Conservation (phyloP, 2,329 filamentous ascomycete genomes). For the Cladosporium phlei region DNA sequence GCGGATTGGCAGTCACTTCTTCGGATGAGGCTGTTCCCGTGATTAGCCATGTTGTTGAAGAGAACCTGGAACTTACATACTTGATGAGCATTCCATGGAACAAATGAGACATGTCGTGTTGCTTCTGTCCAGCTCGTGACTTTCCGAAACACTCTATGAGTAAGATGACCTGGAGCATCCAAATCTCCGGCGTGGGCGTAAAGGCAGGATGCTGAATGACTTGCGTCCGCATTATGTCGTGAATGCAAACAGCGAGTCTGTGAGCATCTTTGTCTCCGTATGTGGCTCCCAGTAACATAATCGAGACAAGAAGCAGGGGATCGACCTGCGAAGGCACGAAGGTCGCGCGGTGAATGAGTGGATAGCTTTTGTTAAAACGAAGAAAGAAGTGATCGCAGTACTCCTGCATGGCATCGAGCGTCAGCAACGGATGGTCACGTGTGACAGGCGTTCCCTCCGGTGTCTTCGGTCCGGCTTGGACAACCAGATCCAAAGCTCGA, state of each 20-base stretch:
- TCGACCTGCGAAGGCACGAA: constrained; percentile 50
- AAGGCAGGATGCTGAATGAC: constrained; percentile 57
- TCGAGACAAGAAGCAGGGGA: constrained; percentile 50
- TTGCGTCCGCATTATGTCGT: constrained; percentile 55
- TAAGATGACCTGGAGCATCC: constrained; percentile 58
- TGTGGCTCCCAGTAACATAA: constrained; percentile 58
- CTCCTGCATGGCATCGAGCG: constrained; percentile 47
- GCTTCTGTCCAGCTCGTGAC: constrained; percentile 57
- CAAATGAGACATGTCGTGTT: constrained; percentile 60
- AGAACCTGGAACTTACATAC: no score
- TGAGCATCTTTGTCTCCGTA: constrained; percentile 57
- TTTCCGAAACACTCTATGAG: constrained; percentile 63
- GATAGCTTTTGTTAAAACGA: constrained; percentile 57
- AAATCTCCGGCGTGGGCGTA: constrained; percentile 54
- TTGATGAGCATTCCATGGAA: constrained; percentile 55
- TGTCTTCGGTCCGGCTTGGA: constrained; percentile 45
- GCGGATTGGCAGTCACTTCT: constrained; percentile 50
- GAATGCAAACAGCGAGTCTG: constrained; percentile 57
- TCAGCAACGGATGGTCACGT: constrained; percentile 50
- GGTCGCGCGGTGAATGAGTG: constrained; percentile 54
- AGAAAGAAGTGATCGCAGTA: constrained; percentile 59
- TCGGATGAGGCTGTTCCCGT: constrained; percentile 38
- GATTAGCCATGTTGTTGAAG: background rate
- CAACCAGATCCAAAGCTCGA: constrained; percentile 48
- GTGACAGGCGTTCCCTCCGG: constrained; percentile 46